Evolutionary conservation across 1,284 basidiomycete genomes (phyloP), one percentile per base, ranked within the genome.

Genomic region (Cutaneotrichosporon curvatum): DNA sequence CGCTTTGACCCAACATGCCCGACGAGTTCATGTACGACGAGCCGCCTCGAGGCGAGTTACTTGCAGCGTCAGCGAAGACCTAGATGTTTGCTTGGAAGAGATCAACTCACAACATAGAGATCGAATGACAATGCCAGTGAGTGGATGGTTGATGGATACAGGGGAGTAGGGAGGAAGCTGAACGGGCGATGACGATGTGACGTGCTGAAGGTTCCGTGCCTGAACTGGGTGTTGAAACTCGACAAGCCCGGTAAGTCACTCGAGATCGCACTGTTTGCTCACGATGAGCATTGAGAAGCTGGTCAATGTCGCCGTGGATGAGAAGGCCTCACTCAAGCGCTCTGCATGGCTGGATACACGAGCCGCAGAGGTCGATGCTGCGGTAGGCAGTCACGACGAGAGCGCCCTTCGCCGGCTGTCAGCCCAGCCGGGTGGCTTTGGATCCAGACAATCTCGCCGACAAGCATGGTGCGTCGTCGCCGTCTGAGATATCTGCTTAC

Each of bases 401-500:
- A 50, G 40, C 0, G 48, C 53, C 14, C 49, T 72, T 18, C 51
- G 62, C 21, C 45, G 53, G 33, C 53, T 69, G 9, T 63, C 68
- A 2, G 58, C 62, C 4, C 54, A 63, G 11, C 65, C 69, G 0
- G 71, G 70, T 19, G 71, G 71, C 0, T 71, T 68, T 40, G 71
- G 68, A 2, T 55, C 62, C 2, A 49, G 59, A 15, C 48, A 41
- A 8, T 54, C 65, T 18, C 48, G 71, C 12, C 48, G 58, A 19
- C 52, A 43, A 22, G 71, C 60, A 21, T 73, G 71, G 71, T 68
- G n/a, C n/a, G n/a, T n/a, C n/a, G n/a, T n/a, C n/a, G n/a, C n/a
- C n/a, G n/a, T n/a, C n/a, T n/a, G 39, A 28, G 67, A 15, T 10
- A 20, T 9, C 12, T 23, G 48, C 52, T 56, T 47, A 54, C 14